Evolutionary conservation across 805 yeast genomes (phyloP).

Genomic region (Wickerhamia fluorescens): DNA sequence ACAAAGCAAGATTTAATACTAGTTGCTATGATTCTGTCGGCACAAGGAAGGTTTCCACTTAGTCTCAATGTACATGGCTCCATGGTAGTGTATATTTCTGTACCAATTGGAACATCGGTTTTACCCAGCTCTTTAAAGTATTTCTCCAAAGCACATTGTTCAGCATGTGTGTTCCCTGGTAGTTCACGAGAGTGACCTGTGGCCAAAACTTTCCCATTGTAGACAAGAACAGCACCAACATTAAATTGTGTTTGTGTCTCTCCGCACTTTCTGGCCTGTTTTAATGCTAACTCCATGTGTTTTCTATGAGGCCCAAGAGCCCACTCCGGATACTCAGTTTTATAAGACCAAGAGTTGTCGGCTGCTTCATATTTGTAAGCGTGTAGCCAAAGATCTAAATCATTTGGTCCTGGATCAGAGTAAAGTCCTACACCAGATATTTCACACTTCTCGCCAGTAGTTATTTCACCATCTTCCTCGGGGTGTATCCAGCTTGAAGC

Average conservation of each 20-base stretch:
- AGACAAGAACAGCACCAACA: slow-evolving; percentile 85
- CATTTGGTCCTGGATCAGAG: slow-evolving; percentile 85
- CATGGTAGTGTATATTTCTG: slow-evolving; percentile 90
- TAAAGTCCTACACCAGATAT: slow-evolving; percentile 66
- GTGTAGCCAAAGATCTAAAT: slow-evolving; percentile 84
- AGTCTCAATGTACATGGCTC: slow-evolving; percentile 89
- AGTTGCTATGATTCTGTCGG: slow-evolving; percentile 61
- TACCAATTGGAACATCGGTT: slow-evolving; percentile 57
- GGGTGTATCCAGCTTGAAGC: slow-evolving; percentile 67
- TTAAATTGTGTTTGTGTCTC: slow-evolving; percentile 81
- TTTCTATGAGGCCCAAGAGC: slow-evolving; percentile 52
- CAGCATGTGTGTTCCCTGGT: slow-evolving; percentile 96
- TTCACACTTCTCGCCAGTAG: slow-evolving; percentile 52
- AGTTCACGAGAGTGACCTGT: slow-evolving; percentile 88
- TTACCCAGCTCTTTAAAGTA: slow-evolving; percentile 37
- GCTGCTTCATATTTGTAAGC: slow-evolving; percentile 72
- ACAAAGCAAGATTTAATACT: slow-evolving; percentile 72
- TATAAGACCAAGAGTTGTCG: slow-evolving; percentile 59
- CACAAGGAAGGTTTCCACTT: slow-evolving; percentile 88
- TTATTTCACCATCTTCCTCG: slow-evolving; percentile 56
- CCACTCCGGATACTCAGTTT: slow-evolving; percentile 79
- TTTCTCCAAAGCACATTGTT: slow-evolving; percentile 86
- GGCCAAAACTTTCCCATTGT: slow-evolving; percentile 52
- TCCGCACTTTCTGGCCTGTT: slow-evolving; percentile 73
- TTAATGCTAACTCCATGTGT: slow-evolving; percentile 71